These are phyloP conservation scores for Alternaria rosae DNA, from an alignment of 2,329 filamentous ascomycete genomes.

Conservation along the genomic window DNA sequence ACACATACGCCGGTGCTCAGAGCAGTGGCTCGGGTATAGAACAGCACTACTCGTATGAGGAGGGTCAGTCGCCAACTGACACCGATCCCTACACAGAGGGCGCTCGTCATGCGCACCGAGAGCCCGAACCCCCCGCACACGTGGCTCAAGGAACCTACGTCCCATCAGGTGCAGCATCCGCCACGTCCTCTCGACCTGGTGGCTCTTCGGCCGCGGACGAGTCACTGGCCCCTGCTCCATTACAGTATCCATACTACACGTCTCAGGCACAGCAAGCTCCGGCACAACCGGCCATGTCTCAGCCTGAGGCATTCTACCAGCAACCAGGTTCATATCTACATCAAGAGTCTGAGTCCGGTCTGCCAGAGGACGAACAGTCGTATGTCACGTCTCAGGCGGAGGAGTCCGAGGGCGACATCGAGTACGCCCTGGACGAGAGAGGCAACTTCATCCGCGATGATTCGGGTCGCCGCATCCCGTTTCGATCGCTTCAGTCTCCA, in stretches of 20 bases:
- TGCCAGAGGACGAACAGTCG: slow-evolving; percentile 46
- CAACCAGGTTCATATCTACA: slow-evolving; percentile 50
- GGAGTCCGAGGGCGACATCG: slow-evolving; percentile 48
- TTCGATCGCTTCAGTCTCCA: slow-evolving; percentile 40
- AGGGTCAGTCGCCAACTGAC: slow-evolving; percentile 61
- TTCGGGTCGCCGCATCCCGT: slow-evolving; percentile 46
- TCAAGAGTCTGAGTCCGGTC: slow-evolving; percentile 26
- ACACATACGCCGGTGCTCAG: slow-evolving; percentile 37
- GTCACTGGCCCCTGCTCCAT: slow-evolving; percentile 35
- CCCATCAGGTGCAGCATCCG: slow-evolving; percentile 38
- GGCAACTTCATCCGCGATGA: slow-evolving; percentile 49
- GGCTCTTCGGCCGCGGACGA: slow-evolving; percentile 27
- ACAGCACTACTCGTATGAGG: slow-evolving; percentile 60
- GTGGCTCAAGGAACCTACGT: slow-evolving; percentile 46
- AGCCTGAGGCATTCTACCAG: slow-evolving; percentile 49
- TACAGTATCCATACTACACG: slow-evolving; percentile 31
- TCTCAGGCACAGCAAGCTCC: slow-evolving; percentile 33
- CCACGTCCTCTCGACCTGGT: slow-evolving; percentile 26
- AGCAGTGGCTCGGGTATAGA: slow-evolving; percentile 45
- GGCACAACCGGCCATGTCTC: slow-evolving; percentile 35
- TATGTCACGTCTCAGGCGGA: slow-evolving; percentile 47
- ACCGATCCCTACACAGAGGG: slow-evolving; percentile 69
- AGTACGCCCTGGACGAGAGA: slow-evolving; percentile 47
- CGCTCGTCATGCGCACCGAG: slow-evolving; percentile 34
- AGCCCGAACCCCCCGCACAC: slow-evolving; percentile 40